Percentiles rank a stretch among this genome's conserved stretches.
These are phyloP conservation scores for Talaromyces sp. DNA, from an alignment of 2,329 filamentous ascomycete genomes.

Conservation along the genomic window DNA sequence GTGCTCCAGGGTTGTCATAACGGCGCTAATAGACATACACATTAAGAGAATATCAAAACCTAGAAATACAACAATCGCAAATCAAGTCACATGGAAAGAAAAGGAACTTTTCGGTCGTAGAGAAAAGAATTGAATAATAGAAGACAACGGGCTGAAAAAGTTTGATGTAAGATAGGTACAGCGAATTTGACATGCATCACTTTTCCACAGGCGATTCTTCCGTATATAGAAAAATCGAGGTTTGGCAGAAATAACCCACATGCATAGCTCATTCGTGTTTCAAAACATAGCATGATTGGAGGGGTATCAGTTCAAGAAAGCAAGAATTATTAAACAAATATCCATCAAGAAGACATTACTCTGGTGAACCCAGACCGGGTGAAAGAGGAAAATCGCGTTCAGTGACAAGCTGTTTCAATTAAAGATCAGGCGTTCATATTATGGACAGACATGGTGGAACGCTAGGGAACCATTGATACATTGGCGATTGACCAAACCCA, in stretches of 20 bases:
- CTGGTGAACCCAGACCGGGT: not conserved
- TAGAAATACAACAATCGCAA: not conserved
- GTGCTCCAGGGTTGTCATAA: not conserved
- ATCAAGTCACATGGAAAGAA: not conserved
- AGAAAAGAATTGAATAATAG: not conserved
- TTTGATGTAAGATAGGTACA: not conserved
- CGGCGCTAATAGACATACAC: not conserved
- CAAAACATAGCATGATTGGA: not conserved
- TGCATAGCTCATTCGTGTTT: conserved; percentile 2
- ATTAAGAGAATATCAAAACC: not conserved
- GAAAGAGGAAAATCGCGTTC: not conserved
- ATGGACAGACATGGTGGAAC: not conserved
- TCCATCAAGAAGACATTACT: conserved; percentile 10
- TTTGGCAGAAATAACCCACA: not conserved
- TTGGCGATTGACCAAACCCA: not conserved
- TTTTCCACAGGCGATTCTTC: not conserved
- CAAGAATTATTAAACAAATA: conserved; percentile 6
- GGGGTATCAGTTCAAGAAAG: not conserved
- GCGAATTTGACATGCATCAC: not conserved
- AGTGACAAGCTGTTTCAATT: conserved; percentile 1
- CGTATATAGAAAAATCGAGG: not conserved
- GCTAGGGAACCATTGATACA: conserved; percentile 1
- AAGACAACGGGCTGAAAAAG: not conserved
- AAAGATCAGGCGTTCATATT: not conserved
- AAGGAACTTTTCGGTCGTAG: not conserved